phyloP scores from a whole-genome alignment of 1,139 yeast species.

The Torulaspora globosa region DNA sequence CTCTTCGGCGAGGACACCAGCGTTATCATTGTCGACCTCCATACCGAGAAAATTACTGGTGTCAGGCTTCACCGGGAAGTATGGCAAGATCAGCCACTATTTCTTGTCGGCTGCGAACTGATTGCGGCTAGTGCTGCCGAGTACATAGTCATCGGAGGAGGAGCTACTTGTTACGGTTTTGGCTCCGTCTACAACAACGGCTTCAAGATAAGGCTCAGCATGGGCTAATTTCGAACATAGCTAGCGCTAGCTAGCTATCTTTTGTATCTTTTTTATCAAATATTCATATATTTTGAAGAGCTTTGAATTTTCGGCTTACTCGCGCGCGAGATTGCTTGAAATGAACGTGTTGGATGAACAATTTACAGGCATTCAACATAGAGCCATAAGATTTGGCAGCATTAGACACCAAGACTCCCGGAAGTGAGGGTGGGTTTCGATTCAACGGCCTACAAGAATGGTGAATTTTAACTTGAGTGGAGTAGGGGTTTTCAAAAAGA shows the following conservation, averaged over 20 bases:
- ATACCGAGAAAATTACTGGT: slow-evolving; percentile 22
- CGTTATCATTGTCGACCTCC: slow-evolving; percentile 40
- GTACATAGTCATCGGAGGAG: slow-evolving; percentile 58
- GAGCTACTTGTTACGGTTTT: slow-evolving; percentile 80
- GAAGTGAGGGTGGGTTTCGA: slow-evolving; percentile 10
- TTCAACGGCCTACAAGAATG: slow-evolving; percentile 16
- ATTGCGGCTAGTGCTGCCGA: slow-evolving; percentile 28
- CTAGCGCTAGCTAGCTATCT: neutral
- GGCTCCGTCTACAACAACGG: slow-evolving; percentile 61
- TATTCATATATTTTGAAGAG: neutral
- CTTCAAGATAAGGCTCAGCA: slow-evolving; percentile 7
- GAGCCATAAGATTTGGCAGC: neutral
- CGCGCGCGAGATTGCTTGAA: slow-evolving; percentile 2
- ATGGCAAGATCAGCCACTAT: slow-evolving; percentile 40
- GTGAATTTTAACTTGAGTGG: slow-evolving; percentile 14
- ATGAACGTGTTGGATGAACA: slow-evolving; percentile 2
- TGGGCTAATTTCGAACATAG: neutral
- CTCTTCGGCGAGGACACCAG: slow-evolving; percentile 41
- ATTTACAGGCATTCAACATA: neutral
- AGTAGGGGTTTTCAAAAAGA: slow-evolving; percentile 28
- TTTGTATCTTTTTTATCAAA: neutral
- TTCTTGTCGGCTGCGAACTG: slow-evolving; percentile 58
- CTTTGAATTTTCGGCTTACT: neutral
- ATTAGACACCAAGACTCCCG: neutral
- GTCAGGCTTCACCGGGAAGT: slow-evolving; percentile 38